A percentile compares a stretch with the other conserved stretches of the same genome.
Conservation (phyloP, 495 filamentous ascomycete genomes). For the Penicillium manginii region DNA sequence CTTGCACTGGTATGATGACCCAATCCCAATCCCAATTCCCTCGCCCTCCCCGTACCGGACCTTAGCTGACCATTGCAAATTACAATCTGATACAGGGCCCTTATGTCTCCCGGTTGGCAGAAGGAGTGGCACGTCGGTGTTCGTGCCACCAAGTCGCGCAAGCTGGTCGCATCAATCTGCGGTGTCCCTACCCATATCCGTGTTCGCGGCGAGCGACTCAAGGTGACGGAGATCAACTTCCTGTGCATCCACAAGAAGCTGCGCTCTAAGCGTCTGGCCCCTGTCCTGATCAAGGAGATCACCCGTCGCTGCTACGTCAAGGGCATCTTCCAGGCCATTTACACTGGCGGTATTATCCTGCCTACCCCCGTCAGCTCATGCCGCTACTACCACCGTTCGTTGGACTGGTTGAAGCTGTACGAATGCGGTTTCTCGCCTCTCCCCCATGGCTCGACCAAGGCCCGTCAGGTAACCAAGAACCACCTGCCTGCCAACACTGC, state of each 20-base stretch:
- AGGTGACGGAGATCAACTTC: slow-evolving; percentile 93
- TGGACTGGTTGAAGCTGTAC: slow-evolving; percentile 95
- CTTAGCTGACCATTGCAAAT: slow-evolving; percentile 8
- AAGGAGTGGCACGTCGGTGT: slow-evolving; percentile 97
- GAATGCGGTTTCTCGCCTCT: slow-evolving; percentile 89
- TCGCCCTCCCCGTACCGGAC: background rate
- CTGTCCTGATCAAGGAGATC: slow-evolving; percentile 95
- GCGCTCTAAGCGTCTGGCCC: slow-evolving; percentile 85
- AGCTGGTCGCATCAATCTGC: slow-evolving; percentile 92
- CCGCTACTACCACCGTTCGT: slow-evolving; percentile 88
- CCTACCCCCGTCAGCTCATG: slow-evolving; percentile 90
- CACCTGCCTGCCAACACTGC: slow-evolving; percentile 71
- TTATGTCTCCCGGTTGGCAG: slow-evolving; percentile 93
- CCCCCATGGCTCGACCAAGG: slow-evolving; percentile 77
- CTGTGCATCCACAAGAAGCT: slow-evolving; percentile 98
- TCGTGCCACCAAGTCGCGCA: slow-evolving; percentile 72
- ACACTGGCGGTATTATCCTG: slow-evolving; percentile 87
- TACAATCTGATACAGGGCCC: slow-evolving; percentile 64
- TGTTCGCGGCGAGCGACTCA: slow-evolving; percentile 73
- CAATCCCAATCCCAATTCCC: background rate
- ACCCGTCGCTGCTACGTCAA: slow-evolving; percentile 84
- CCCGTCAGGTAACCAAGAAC: slow-evolving; percentile 79
- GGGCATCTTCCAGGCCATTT: slow-evolving; percentile 90
- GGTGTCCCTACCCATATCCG: slow-evolving; percentile 83
- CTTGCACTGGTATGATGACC: slow-evolving; percentile 72